Conservation (phyloP, 805 yeast species). For the Nakazawaea wickerhamii region DNA sequence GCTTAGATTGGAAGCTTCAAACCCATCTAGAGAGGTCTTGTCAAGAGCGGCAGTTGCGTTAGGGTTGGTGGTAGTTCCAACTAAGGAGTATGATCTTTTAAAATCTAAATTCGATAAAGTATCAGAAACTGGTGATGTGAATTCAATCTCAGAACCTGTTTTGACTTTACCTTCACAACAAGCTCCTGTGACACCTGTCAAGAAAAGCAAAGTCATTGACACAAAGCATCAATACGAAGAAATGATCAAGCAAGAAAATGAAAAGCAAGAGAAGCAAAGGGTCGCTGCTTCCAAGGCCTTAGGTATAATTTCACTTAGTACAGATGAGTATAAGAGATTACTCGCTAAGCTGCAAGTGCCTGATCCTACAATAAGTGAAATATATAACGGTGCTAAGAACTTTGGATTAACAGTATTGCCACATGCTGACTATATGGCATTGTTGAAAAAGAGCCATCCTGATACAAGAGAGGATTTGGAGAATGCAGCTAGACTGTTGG, state of each 20-base stretch:
- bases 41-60: slow-evolving; percentile 26
- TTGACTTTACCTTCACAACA: slow-evolving; percentile 13
- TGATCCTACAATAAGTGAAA: slow-evolving; percentile 12
- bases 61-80: slow-evolving; percentile 25
- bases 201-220: slow-evolving; percentile 23
- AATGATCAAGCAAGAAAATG: slow-evolving; percentile 7
- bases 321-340: slow-evolving; percentile 14
- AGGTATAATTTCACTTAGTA: slow-evolving; percentile 13
- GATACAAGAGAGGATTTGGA: slow-evolving; percentile 8
- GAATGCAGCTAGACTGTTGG: slow-evolving; percentile 8
- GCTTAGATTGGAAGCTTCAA: not conserved
- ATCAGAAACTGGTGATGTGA: not conserved
- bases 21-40: slow-evolving; percentile 25
- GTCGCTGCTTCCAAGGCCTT: slow-evolving; percentile 15
- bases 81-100: slow-evolving; percentile 20
- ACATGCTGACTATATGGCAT: slow-evolving; percentile 34
- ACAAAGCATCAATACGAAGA: slow-evolving; percentile 31
- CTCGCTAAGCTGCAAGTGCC: slow-evolving; percentile 7
- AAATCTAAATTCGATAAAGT: not conserved
- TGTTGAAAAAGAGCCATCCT: slow-evolving; percentile 22
- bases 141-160: too few species aligned
- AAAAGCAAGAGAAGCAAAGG: slow-evolving; percentile 9
- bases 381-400: slow-evolving; percentile 27
- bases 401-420: slow-evolving; percentile 40
- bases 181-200: not conserved